Conservation (phyloP, 192 early-diverging fungal genomes). For the Coemansia sp. region DNA sequence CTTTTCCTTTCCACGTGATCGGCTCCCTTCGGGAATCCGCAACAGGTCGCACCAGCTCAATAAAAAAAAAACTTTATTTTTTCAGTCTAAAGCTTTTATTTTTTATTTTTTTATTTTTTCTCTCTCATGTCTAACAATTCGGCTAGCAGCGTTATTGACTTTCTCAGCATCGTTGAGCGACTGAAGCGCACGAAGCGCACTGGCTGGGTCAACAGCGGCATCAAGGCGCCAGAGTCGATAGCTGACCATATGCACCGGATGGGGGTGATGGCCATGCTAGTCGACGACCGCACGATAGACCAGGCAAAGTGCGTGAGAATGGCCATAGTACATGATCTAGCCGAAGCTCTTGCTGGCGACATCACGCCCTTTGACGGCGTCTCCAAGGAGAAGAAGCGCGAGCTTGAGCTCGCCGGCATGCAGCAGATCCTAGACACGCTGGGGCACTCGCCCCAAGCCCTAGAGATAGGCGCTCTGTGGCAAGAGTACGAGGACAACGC, state of each 20-base stretch:
- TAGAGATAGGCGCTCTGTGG: conserved; percentile 80
- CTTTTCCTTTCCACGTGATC: background rate
- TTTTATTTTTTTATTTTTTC: background rate
- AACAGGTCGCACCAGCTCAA: background rate
- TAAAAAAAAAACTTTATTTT: background rate
- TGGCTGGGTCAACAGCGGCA: conserved; percentile 79
- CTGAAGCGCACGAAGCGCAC: conserved; percentile 93
- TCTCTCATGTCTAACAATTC: background rate
- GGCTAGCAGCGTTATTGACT: conserved; percentile 59
- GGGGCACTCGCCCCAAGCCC: conserved; percentile 55
- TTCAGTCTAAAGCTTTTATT: background rate
- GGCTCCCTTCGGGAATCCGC: background rate
- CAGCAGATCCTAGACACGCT: conserved; percentile 56
- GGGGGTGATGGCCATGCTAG: conserved; percentile 82
- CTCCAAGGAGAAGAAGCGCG: conserved; percentile 72
- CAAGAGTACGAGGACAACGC: conserved; percentile 76
- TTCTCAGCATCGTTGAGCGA: conserved; percentile 77
- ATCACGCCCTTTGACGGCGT: conserved; percentile 84
- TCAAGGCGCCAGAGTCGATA: conserved; percentile 79
- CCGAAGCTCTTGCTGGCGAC: conserved; percentile 74
- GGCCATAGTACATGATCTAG: conserved; percentile 91
- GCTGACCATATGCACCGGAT: conserved; percentile 96
- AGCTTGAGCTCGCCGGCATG: conserved; percentile 58
- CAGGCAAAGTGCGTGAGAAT: conserved; percentile 79
- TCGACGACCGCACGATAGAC: conserved; percentile 69